phyloP scores from a whole-genome alignment of 768 basidiomycete species.

The Asterophora parasitica region DNA sequence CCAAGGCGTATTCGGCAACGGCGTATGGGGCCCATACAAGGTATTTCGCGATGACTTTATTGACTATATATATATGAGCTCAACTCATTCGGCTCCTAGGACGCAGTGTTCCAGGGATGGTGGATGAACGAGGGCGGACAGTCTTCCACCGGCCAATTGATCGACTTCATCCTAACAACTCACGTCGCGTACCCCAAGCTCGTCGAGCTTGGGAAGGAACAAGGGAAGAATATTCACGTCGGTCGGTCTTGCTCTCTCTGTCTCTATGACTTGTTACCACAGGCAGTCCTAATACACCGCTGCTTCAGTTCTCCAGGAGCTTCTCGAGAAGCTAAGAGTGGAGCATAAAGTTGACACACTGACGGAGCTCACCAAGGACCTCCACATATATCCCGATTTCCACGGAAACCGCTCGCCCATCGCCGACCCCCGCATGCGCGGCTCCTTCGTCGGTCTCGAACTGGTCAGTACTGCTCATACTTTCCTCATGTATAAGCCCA shows the following conservation, averaged over 20 bases:
- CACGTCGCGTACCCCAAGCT: constrained; percentile 82
- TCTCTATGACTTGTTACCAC: neutral
- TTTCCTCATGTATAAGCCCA: neutral
- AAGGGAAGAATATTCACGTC: constrained; percentile 53
- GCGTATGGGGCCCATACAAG: constrained; percentile 91
- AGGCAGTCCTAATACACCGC: neutral
- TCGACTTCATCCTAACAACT: constrained; percentile 91
- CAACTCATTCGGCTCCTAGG: constrained; percentile 34
- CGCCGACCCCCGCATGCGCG: constrained; percentile 93
- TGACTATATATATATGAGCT: neutral
- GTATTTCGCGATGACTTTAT: constrained; percentile 25
- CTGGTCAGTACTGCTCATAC: constrained; percentile 41
- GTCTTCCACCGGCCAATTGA: constrained; percentile 96
- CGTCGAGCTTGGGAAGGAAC: constrained; percentile 54
- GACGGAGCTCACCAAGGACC: constrained; percentile 83
- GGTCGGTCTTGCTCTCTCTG: constrained; percentile 29
- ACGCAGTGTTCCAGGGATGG: constrained; percentile 89
- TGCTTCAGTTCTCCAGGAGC: constrained; percentile 60
- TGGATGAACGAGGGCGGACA: constrained; percentile 99
- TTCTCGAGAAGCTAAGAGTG: constrained; percentile 59
- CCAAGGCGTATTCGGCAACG: constrained; percentile 79
- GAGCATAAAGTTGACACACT: constrained; percentile 54
- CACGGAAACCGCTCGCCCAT: constrained; percentile 96
- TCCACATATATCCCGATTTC: constrained; percentile 94
- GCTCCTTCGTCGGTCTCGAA: constrained; percentile 82